Evolutionary conservation across 139 green algal species (phyloP), one percentile per base, ranked within the genome.

Genomic region (Closterium sp.): DNA sequence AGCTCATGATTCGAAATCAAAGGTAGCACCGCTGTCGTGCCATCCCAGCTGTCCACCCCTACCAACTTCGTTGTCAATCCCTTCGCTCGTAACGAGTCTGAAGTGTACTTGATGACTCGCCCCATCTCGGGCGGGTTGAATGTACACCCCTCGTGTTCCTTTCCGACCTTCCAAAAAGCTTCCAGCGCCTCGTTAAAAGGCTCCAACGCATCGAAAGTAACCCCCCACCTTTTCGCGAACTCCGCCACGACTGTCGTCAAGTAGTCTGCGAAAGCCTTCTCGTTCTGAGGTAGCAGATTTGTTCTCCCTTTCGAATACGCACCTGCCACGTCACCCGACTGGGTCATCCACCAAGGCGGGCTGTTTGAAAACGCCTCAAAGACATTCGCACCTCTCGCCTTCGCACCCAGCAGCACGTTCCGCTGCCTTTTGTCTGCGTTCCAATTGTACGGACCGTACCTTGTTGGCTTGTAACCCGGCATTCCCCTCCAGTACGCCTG

Each of bases 281-380:
- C 92, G 79, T 92, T 32, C 22, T 91, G 70, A 21, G 79, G 89
- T 24, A 31, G 24, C 45, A 95, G 84, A 79, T 95, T 95, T 70
- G 93, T 90, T 1, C 21, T 19, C 27, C 32, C 86, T 7, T 84
- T 32, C 38, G 10, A 70, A 19, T 79, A 32, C 29, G 87, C 93
- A 45, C 94, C 94, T 10, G 89, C 91, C 79, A 86, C 86, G 42
- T 45, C 34, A 5, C 91, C 94, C 3, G 89, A 93, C 21, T 90
- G 45, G 9, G 92, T 95, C 92, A 95, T 95, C 92, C 93, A 95
- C 89, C 88, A 94, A 1, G 94, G 94, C 19, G 94, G 92, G 13
- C 90, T 93, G 87, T 95, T 95, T 4, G 90, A 90, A 87, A 95
- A 95, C 21, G 94, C 94, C 42, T 95, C 92, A 34, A 95, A 93